Evolutionary conservation across 2,329 filamentous ascomycete species (phyloP).

Genomic region (Ilyonectria robusta): DNA sequence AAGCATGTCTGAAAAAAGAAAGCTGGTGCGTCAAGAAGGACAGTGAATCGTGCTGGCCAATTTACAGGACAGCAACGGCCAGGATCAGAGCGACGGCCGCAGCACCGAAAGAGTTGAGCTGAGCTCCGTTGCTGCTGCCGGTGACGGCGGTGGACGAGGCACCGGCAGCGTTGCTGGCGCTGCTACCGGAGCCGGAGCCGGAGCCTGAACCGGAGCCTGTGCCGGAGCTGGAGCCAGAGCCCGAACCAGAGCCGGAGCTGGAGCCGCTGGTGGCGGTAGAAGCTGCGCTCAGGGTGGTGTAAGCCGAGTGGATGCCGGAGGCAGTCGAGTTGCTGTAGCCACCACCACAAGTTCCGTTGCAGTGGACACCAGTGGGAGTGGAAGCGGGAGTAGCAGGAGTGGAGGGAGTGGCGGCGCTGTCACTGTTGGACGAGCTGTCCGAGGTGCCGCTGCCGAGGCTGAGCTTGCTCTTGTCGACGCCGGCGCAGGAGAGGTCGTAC

Average conservation of each 20-base stretch:
- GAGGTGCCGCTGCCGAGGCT: constrained; percentile 22
- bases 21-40: constrained; percentile 20
- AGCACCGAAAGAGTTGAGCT: constrained; percentile 51
- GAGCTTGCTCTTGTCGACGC: constrained; percentile 33
- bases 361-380: constrained; percentile 15
- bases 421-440: neutral
- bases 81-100: constrained; percentile 50
- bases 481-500: constrained; percentile 72
- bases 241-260: constrained; percentile 36
- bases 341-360: neutral
- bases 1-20: constrained; percentile 16
- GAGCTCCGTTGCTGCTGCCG: constrained; percentile 33
- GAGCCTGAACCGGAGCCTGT: constrained; percentile 36
- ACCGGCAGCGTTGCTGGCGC: constrained; percentile 24
- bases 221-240: constrained; percentile 43
- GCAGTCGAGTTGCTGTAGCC: constrained; percentile 16
- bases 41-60: neutral
- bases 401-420: constrained; percentile 9
- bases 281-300: neutral
- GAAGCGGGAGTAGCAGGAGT: constrained; percentile 31
- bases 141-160: constrained; percentile 28
- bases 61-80: constrained; percentile 51
- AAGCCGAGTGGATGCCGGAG: constrained; percentile 15
- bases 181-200: neutral
- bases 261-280: constrained; percentile 12